phyloP scores from a whole-genome alignment of 768 basidiomycete genomes.

The Collybia mongolica region DNA sequence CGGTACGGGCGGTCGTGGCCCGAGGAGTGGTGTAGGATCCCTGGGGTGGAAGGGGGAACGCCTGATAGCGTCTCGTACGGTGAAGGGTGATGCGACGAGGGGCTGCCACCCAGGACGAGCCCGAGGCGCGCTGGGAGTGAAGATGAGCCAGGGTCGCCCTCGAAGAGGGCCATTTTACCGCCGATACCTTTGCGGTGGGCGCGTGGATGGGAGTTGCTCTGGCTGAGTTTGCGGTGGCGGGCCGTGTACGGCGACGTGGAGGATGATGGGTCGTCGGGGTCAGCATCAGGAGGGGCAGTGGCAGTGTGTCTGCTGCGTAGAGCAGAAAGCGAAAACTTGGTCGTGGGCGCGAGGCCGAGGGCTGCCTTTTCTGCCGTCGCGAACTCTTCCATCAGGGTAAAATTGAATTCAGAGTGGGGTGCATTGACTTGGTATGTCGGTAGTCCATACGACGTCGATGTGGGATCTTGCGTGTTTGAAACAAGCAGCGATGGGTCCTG shows the following conservation, averaged over 20 bases:
- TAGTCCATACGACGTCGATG: constrained; percentile 39
- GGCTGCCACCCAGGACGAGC: neutral
- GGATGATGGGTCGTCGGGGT: constrained; percentile 1
- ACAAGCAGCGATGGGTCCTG: constrained; percentile 50
- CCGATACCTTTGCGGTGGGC: constrained; percentile 55
- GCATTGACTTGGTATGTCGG: constrained; percentile 69
- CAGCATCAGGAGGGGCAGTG: neutral
- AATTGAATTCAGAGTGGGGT: constrained; percentile 66
- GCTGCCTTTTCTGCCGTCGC: constrained; percentile 65
- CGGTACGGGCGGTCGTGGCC: constrained; percentile 90
- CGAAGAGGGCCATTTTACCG: constrained; percentile 92
- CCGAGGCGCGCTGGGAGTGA: constrained; percentile 39
- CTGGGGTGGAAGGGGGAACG: constrained; percentile 12
- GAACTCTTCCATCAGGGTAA: constrained; percentile 73
- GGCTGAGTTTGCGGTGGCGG: constrained; percentile 85
- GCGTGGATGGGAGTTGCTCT: constrained; percentile 72
- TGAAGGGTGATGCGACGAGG: constrained; percentile 1
- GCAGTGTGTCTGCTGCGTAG: constrained; percentile 13
- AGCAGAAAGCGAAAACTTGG: constrained; percentile 35
- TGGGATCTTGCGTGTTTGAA: constrained; percentile 12
- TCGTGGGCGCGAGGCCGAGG: constrained; percentile 53
- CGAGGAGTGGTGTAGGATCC: constrained; percentile 35
- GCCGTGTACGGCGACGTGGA: constrained; percentile 5
- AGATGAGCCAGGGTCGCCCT: constrained; percentile 52
- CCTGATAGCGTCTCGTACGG: neutral